Conservation (phyloP, 495 filamentous ascomycete genomes). For the Glonium stellatum region DNA sequence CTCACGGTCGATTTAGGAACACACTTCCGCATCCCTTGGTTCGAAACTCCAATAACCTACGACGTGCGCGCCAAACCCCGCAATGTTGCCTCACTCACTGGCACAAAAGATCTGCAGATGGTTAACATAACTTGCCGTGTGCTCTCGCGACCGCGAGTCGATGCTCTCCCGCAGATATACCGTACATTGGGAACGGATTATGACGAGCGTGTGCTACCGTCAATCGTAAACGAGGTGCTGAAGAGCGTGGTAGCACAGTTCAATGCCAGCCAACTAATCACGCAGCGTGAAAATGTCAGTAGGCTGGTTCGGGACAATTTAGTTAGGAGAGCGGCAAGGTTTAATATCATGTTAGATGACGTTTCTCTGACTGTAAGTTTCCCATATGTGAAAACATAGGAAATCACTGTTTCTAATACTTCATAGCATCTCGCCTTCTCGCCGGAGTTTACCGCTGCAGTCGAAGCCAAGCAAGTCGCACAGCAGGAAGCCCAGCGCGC, state of each 20-base stretch:
- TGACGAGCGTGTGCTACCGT: constrained; percentile 92
- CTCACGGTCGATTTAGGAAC: constrained; percentile 57
- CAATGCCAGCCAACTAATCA: constrained; percentile 97
- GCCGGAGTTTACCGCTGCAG: constrained; percentile 96
- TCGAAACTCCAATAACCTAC: constrained; percentile 93
- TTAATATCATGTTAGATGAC: constrained; percentile 96
- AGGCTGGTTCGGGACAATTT: constrained; percentile 88
- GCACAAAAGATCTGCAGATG: constrained; percentile 99
- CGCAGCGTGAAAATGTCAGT: constrained; percentile 93
- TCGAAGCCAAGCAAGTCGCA: constrained; percentile 98
- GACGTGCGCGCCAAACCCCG: constrained; percentile 96
- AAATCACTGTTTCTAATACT: too few species aligned
- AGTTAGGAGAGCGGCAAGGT: constrained; percentile 79
- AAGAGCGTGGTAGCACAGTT: constrained; percentile 99
- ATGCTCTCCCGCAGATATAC: constrained; percentile 91
- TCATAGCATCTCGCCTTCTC: constrained; percentile 93
- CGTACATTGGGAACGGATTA: constrained; percentile 92
- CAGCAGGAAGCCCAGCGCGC: constrained; percentile 97
- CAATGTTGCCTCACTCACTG: constrained; percentile 93
- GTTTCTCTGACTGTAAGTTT: constrained; percentile 84
- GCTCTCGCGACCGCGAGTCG: constrained; percentile 79
- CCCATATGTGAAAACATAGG: background rate
- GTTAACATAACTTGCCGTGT: constrained; percentile 99
- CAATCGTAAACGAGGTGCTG: constrained; percentile 96
- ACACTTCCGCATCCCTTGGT: constrained; percentile 88